A percentile compares a stretch with the other conserved stretches of the same genome.
Evolutionary conservation across 164 flowering plant genomes (phyloP).

Genomic region (Berberis vulgaris): DNA sequence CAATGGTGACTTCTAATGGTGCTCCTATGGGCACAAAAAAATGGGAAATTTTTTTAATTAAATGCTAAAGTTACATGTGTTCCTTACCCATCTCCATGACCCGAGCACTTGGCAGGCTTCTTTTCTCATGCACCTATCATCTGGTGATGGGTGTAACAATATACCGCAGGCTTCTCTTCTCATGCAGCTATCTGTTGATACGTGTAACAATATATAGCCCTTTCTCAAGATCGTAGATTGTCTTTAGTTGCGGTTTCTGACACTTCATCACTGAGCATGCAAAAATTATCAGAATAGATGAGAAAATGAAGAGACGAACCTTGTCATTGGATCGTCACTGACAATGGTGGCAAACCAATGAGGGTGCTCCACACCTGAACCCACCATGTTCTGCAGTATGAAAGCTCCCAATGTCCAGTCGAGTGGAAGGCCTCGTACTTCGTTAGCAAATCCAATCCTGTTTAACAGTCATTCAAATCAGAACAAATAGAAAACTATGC

Average conservation of each 20-base stretch:
- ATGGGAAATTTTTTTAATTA: neutral
- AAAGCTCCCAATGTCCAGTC: slow-evolving; percentile 99
- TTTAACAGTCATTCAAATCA: slow-evolving; percentile 4
- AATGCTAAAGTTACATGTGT: neutral
- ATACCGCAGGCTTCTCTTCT: neutral
- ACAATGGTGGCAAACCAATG: slow-evolving; percentile 27
- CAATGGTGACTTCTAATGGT: neutral
- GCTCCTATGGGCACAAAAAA: neutral
- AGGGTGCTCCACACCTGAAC: slow-evolving; percentile 14
- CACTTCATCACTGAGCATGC: slow-evolving; percentile 60
- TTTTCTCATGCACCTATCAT: neutral
- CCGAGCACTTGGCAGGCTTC: neutral
- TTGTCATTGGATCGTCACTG: slow-evolving; percentile 30
- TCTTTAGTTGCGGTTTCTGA: slow-evolving; percentile 77
- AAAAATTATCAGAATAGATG: slow-evolving; percentile 27
- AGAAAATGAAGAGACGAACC: slow-evolving; percentile 32
- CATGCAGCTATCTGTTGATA: slow-evolving; percentile 21
- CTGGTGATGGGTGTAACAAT: slow-evolving; percentile 3
- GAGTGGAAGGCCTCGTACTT: slow-evolving; percentile 60
- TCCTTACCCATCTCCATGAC: neutral
- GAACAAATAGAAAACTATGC: neutral
- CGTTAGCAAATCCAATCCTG: slow-evolving; percentile 72
- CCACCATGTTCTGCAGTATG: slow-evolving; percentile 48
- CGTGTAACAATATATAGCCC: slow-evolving; percentile 77
- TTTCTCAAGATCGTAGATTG: slow-evolving; percentile 87